Conservation (phyloP, 2,329 filamentous ascomycete genomes). For the Biscogniauxia marginata region DNA sequence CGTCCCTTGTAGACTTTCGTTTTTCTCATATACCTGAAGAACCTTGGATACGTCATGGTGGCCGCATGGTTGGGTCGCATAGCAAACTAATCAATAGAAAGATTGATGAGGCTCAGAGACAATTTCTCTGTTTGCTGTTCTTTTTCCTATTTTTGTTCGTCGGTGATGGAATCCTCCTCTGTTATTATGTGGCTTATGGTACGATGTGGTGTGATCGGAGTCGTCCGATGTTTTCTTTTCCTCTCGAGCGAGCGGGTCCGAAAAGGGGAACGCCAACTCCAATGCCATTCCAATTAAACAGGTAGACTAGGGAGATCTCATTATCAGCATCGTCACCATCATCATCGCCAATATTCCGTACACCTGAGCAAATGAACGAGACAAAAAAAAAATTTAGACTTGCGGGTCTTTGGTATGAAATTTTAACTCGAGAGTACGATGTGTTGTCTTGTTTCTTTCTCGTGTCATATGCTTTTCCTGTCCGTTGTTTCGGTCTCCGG, state of each 20-base stretch:
- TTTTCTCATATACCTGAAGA: background rate
- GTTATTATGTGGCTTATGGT: background rate
- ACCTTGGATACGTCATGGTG: background rate
- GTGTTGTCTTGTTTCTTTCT: background rate
- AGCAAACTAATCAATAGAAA: background rate
- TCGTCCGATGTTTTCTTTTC: background rate
- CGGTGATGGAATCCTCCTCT: background rate
- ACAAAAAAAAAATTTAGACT: too few relatives aligned
- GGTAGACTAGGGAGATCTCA: background rate
- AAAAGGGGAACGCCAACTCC: background rate
- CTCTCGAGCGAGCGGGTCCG: background rate
- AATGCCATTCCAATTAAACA: background rate
- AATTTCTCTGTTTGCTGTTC: background rate
- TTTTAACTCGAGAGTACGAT: background rate
- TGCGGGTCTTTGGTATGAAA: background rate
- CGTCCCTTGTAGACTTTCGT: background rate
- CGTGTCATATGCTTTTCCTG: background rate
- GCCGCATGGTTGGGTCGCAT: too few relatives aligned
- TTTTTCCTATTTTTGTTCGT: background rate
- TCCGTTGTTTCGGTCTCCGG: background rate
- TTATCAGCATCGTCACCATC: background rate
- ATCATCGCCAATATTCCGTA: too few relatives aligned
- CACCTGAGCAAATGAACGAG: background rate
- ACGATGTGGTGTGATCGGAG: slow-evolving; percentile 1
- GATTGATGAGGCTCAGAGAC: background rate